Evolutionary conservation across 2,329 filamentous ascomycete species (phyloP).

Genomic region (Boeremia exigua): DNA sequence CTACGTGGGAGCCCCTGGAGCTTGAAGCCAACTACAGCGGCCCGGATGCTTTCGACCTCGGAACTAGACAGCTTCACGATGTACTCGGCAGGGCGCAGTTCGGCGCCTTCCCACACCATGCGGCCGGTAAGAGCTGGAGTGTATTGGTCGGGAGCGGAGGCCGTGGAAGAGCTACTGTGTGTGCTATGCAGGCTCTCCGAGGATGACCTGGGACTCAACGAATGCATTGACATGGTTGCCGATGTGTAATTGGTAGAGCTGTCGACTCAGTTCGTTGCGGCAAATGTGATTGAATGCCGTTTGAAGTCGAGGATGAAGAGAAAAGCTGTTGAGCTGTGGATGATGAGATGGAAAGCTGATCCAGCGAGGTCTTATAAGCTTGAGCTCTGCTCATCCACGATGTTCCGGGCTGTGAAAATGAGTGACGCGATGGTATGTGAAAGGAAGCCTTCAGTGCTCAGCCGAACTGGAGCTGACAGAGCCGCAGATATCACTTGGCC

Average conservation of each 20-base stretch:
- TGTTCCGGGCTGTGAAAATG: conserved; percentile 1
- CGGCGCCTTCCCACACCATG: conserved; percentile 43
- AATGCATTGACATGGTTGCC: conserved; percentile 32
- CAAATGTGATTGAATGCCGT: not conserved
- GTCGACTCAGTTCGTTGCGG: not conserved
- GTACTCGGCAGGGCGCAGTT: conserved; percentile 36
- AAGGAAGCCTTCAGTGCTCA: conserved; percentile 6
- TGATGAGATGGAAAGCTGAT: not conserved
- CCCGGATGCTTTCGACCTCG: conserved; percentile 39
- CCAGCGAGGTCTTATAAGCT: conserved; percentile 7
- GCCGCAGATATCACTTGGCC: conserved; percentile 34
- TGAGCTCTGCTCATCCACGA: not conserved
- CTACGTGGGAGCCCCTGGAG: conserved; percentile 10
- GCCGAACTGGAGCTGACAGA: conserved; percentile 35
- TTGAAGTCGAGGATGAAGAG: not conserved
- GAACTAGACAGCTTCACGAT: conserved; percentile 30
- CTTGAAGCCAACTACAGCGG: conserved; percentile 44
- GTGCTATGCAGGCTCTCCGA: conserved; percentile 42
- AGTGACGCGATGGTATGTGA: conserved; percentile 4
- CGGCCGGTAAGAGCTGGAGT: conserved; percentile 36
- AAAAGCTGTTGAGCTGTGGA: not conserved
- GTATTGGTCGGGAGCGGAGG: conserved; percentile 39
- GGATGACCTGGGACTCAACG: conserved; percentile 39
- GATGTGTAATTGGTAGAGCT: not conserved
- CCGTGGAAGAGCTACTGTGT: conserved; percentile 32